A percentile compares a stretch with the other conserved stretches of the same genome.
phyloP scores from a whole-genome alignment of 225 moss, liverwort and hornwort species.

The Marchantia polymorpha region DNA sequence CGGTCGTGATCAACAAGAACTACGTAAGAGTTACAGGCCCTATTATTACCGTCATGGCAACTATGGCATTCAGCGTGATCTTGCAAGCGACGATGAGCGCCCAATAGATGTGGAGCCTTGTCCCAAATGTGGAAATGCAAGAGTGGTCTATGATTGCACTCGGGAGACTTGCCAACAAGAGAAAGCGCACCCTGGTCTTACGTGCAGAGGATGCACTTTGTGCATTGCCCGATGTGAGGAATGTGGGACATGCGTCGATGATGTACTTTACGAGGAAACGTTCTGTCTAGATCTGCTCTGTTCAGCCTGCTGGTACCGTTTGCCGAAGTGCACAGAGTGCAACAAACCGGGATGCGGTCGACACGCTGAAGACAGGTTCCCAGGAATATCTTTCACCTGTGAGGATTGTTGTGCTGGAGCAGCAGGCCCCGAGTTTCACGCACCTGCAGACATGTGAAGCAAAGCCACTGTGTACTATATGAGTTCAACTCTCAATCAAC shows the following conservation, averaged over 20 bases:
- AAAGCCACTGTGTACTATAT: constrained; percentile 12
- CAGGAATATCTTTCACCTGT: constrained; percentile 4
- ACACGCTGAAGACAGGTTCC: neutral
- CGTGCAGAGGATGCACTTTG: constrained; percentile 57
- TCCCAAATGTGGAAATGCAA: constrained; percentile 50
- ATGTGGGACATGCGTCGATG: constrained; percentile 44
- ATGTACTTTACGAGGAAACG: neutral
- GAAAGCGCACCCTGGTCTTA: constrained; percentile 24
- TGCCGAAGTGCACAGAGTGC: constrained; percentile 12
- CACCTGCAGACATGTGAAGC: constrained; percentile 11
- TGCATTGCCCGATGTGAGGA: constrained; percentile 77
- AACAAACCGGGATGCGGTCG: constrained; percentile 6
- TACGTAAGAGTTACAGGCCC: neutral
- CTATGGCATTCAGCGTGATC: neutral
- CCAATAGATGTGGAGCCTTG: constrained; percentile 61
- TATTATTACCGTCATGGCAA: constrained; percentile 47
- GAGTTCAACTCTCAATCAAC: neutral
- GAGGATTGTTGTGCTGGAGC: constrained; percentile 10
- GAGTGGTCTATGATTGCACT: constrained; percentile 71
- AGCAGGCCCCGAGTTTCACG: constrained; percentile 13
- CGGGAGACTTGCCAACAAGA: constrained; percentile 28
- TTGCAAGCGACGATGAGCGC: constrained; percentile 30
- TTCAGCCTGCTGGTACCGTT: constrained; percentile 4
- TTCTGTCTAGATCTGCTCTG: constrained; percentile 9
- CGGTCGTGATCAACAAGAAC: constrained; percentile 2